Evolutionary conservation across 1,284 basidiomycete species (phyloP).

Genomic region (Neolentinus lepideus): DNA sequence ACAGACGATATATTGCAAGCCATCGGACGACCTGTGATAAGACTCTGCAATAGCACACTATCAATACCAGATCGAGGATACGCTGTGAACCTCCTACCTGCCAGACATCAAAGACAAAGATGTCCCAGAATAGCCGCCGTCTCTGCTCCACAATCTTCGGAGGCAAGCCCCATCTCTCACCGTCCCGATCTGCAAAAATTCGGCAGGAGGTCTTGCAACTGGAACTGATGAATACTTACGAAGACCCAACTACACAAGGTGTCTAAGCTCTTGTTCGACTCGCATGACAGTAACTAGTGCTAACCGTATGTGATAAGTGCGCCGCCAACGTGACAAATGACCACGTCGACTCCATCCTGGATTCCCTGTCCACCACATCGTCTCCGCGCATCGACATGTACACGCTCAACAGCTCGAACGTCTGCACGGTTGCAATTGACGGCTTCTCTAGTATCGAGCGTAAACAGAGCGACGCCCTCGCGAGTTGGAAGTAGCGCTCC

Average conservation of each 20-base stretch:
- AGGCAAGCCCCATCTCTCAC: slow-evolving; percentile 55
- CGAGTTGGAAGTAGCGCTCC: slow-evolving; percentile 45
- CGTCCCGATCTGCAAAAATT: slow-evolving; percentile 50
- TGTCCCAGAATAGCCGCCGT: slow-evolving; percentile 65
- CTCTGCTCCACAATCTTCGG: slow-evolving; percentile 59
- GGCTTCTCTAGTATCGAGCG: slow-evolving; percentile 64
- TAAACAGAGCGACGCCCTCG: slow-evolving; percentile 53
- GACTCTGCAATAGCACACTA: slow-evolving; percentile 20
- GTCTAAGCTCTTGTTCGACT: slow-evolving; percentile 2
- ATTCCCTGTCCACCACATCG: slow-evolving; percentile 37
- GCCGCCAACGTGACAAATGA: slow-evolving; percentile 51
- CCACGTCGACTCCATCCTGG: slow-evolving; percentile 58
- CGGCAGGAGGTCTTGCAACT: slow-evolving; percentile 13
- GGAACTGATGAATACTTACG: slow-evolving; percentile 33
- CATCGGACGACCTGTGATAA: slow-evolving; percentile 58
- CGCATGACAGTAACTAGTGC: slow-evolving; percentile 16
- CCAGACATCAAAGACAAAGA: slow-evolving; percentile 65
- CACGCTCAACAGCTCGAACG: slow-evolving; percentile 57
- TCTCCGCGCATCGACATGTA: slow-evolving; percentile 43
- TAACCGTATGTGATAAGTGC: slow-evolving; percentile 59
- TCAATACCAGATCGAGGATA: background rate
- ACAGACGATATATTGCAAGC: slow-evolving; percentile 58
- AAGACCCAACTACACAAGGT: slow-evolving; percentile 45
- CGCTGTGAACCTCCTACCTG: slow-evolving; percentile 32
- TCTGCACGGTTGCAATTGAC: slow-evolving; percentile 60